Base-by-base conservation (phyloP, 768 basidiomycete genomes). In the Russula foetens region DNA sequence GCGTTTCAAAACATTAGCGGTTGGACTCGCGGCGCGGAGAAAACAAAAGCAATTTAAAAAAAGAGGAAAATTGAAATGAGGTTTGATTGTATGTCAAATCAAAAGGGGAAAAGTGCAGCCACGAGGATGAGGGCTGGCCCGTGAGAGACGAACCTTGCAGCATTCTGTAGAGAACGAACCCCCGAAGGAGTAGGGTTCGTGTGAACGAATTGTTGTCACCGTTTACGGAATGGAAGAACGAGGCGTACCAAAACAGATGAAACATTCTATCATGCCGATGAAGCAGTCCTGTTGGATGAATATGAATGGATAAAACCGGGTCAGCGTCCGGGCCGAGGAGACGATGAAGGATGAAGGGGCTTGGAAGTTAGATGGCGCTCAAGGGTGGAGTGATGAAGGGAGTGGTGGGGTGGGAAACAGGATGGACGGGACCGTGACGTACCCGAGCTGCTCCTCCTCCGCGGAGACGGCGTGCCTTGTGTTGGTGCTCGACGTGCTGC, bases 201-300 rank as follows among this genome's bases (percentile, higher is more conserved):
- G 17, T 3, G 12, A 4, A 4, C 3, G 50, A 31, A 26, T 33
- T 5, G 2, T 11, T 35, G 35, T 35, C 35, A 35, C 14, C 35
- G 11, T 12, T 35, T 35, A n/a, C n/a, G n/a, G n/a, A n/a, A n/a
- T n/a, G n/a, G n/a, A n/a, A n/a, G n/a, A n/a, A n/a, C n/a, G 17
- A 49, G 44, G 71, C 84, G 66, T 63, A 85, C 84, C 86, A 69
- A 82, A 89, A 74, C 87, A 89, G 24, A 90, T 66, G 79, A 88
- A 89, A 69, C 85, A 87, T 29, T 76, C 82, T 38, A 86, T 7
- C 19, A 79, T 54, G 21, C 77, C 84, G 28, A 90, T 55, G 74
- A 86, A 80, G 70, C 85, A 88, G 69, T 88, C 85, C 86, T 88
- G 59, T 38, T 56, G 17, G 47, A 19, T 21, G 38, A 48, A 38